Evolutionary conservation across 177 flowering plant species (phyloP), one percentile per base, ranked within the genome.

Genomic region (Vitis hybrid): DNA sequence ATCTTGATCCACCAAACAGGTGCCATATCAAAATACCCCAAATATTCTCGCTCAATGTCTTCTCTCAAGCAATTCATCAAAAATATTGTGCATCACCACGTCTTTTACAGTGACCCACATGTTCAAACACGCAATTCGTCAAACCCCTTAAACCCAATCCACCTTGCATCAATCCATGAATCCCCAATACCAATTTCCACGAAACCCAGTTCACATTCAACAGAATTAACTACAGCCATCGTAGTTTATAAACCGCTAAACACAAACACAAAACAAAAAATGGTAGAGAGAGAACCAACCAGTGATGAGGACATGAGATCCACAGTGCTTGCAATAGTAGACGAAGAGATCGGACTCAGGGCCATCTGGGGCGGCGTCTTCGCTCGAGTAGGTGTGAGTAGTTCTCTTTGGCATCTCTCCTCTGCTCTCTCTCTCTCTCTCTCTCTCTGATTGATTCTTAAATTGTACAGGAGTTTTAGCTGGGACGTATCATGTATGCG

Each of bases 331-430:
- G 93, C 99, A 91, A 81, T 95, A 93, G 55, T 95, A 95, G 64
- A 95, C 99, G 80, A 93, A 95, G 82, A 95, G 97, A 74, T 95
- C 98, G 50, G 99, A 93, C 63, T 91, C 87, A 0, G 97, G 96
- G 3, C 98, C 95, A 55, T 92, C 96, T 1, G 95, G 94, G 2
- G 79, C 82, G 5, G 98, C 98, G 67, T 93, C 99, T 75, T 91
- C 98, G 84, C 97, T 91, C 62, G 97, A 90, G 82, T 93, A 93
- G 32, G 99, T 93, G 85, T 95, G 98, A 24, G 99, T 94, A 12
- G 97, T 92, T 69, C 96, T 87, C 91, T 92, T 93, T 84, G 97
- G 97, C 97, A 92, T 91, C 60, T 59, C 52, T 49, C n/a, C 56
- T 12, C 2, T 40, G 35, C 56, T 24, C 60, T 27, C 73, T 40